Evolutionary conservation across 2,329 filamentous ascomycete genomes (phyloP).

Genomic region (Tolypocladium tropicale): DNA sequence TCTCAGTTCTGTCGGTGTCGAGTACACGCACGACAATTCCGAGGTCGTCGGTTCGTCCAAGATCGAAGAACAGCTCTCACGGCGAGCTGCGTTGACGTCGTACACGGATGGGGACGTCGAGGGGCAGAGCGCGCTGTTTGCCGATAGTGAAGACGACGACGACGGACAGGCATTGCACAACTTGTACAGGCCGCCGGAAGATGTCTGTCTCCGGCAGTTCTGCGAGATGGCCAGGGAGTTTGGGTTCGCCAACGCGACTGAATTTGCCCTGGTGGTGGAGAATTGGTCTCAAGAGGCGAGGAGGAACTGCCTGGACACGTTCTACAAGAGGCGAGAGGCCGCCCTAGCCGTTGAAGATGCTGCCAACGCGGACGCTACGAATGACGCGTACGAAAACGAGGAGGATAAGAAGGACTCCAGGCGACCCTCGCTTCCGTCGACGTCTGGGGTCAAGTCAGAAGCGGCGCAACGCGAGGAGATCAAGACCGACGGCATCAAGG

Average conservation of each 20-base stretch:
- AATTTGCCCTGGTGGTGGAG: constrained; percentile 87
- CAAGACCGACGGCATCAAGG: constrained; percentile 1
- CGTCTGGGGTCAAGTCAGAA: constrained; percentile 2
- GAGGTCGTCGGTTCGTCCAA: constrained; percentile 90
- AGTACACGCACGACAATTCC: constrained; percentile 93
- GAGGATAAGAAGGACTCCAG: constrained; percentile 3
- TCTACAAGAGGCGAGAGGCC: constrained; percentile 61
- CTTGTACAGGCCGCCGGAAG: constrained; percentile 60
- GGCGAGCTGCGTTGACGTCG: constrained; percentile 56
- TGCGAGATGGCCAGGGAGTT: constrained; percentile 79
- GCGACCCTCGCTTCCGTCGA: not conserved
- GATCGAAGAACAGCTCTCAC: constrained; percentile 77
- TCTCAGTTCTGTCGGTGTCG: constrained; percentile 74
- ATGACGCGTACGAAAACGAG: constrained; percentile 1
- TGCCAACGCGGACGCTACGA: constrained; percentile 1
- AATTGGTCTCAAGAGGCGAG: constrained; percentile 79
- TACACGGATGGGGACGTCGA: constrained; percentile 32
- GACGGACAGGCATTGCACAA: constrained; percentile 20
- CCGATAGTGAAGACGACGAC: constrained; percentile 31
- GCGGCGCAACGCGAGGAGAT: not conserved
- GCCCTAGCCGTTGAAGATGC: constrained; percentile 12
- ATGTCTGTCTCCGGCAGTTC: constrained; percentile 73
- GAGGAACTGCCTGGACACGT: constrained; percentile 65
- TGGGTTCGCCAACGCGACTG: constrained; percentile 64
- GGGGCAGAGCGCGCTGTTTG: constrained; percentile 48